A percentile compares a stretch with the other conserved stretches of the same genome.
Conservation (phyloP, 176 grass and related monocot genomes). For the Zoysia pacifica region DNA sequence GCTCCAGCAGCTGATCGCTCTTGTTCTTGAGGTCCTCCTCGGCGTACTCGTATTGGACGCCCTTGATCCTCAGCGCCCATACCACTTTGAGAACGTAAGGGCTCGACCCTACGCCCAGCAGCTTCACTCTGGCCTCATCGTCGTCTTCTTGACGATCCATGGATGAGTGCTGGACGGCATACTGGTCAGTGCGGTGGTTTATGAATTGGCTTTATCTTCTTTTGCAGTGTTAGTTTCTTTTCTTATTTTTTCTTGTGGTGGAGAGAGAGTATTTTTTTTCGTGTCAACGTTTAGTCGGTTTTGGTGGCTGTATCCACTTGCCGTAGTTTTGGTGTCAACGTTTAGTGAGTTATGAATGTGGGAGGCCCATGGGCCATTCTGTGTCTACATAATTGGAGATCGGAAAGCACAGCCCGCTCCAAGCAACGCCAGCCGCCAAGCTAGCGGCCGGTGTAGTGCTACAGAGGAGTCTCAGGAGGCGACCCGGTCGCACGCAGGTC, state of each 20-base stretch:
- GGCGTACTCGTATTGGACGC: constrained; percentile 43
- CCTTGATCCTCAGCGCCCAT: constrained; percentile 54
- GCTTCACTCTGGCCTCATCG: constrained; percentile 17
- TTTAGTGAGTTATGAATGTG: too few relatives aligned
- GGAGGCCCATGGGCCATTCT: too few relatives aligned
- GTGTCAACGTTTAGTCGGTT: neutral
- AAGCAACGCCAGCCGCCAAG: too few relatives aligned
- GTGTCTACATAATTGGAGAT: too few relatives aligned
- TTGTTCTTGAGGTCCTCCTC: constrained; percentile 57
- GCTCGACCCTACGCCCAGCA: constrained; percentile 42
- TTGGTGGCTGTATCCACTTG: neutral
- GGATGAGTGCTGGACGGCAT: neutral
- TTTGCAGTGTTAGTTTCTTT: neutral
- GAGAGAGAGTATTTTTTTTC: neutral
- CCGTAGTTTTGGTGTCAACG: neutral
- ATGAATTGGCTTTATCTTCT: neutral
- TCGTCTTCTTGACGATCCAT: constrained; percentile 15
- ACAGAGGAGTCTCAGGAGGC: too few relatives aligned
- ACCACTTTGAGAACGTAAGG: constrained; percentile 41
- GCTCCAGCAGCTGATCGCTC: constrained; percentile 30
- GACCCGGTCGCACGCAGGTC: too few relatives aligned
- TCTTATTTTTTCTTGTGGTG: neutral
- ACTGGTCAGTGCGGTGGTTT: neutral
- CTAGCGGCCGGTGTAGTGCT: too few relatives aligned
- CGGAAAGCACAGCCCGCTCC: too few relatives aligned